Base-by-base conservation (phyloP, 768 basidiomycete species). In the Mycena venus region DNA sequence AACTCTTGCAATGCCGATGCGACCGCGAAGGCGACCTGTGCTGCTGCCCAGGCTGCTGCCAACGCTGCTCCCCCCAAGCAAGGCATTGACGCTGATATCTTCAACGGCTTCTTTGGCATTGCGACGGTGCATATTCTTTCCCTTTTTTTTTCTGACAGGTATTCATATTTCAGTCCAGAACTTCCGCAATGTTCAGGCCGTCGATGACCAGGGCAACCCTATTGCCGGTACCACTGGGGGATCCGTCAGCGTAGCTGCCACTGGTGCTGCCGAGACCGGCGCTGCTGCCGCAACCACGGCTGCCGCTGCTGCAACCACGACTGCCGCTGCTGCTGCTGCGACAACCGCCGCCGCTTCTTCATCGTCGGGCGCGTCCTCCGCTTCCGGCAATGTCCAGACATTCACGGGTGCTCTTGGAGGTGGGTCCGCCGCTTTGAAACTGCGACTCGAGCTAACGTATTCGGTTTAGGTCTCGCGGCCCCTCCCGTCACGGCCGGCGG, bases 1-100 rank as follows among this genome's bases (percentile, higher is more conserved):
- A 91, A 90, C 85, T 78, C 81, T 6, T 93, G 91, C 79, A 85
- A 83, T 21, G 90, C 91, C 8, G 88, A 92, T 76, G 83, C 85
- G 61, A 87, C 87, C 14, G 90, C 90, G 3, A 86, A 88, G 79
- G 83, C 80, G 27, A 89, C 89, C 11, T 92, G 91, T 71, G 79
- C 78, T 2, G 76, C 73, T 9, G 89, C 88, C 11, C 56, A 80
- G 51, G 73, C 84, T 36, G 88, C 89, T 64, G 90, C 90, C 21
- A 79, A 80, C 68, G 82, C 87, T 40, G 85, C 82, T 11, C 59
- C 85, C 1, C 83, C 84, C 8, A 84, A 83, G 72, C 85, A 85
- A 34, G 91, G 91, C 75, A 86, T 83, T 14, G 89, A 91, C 76
- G 91, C 92, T 19, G 92, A 92, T 80, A 87, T 84, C 5, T 93